Conservation (phyloP, 2,329 filamentous ascomycete species). For the Colletotrichum trifolii region DNA sequence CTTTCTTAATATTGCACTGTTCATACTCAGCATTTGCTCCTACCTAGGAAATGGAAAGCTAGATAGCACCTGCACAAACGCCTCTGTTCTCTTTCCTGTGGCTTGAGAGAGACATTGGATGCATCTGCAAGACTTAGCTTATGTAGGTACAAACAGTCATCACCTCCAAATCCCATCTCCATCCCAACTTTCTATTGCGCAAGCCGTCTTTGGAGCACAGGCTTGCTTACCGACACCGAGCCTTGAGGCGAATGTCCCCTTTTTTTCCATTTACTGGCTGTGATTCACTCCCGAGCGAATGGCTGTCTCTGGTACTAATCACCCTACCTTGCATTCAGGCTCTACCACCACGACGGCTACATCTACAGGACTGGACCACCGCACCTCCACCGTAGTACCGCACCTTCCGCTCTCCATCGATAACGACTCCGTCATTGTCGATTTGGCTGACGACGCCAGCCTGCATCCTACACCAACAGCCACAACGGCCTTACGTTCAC, state of each 20-base stretch:
- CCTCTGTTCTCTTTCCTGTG: no score
- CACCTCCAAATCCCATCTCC: neutral
- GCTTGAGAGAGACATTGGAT: no score
- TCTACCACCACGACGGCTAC: conserved; percentile 9
- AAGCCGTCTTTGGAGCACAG: conserved; percentile 4
- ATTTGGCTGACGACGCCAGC: conserved; percentile 21
- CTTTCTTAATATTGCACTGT: no score
- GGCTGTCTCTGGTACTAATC: conserved; percentile 13
- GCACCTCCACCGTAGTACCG: conserved; percentile 7
- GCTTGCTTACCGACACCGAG: conserved; percentile 4
- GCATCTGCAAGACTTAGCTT: conserved; percentile 18
- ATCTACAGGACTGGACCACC: neutral
- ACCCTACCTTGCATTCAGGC: neutral
- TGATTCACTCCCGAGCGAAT: neutral
- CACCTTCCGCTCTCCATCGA: conserved; percentile 30
- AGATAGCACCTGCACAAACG: no score
- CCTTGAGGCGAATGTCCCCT: neutral
- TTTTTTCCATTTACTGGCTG: conserved; percentile 6
- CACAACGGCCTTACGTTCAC: neutral
- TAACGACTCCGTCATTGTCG: conserved; percentile 14
- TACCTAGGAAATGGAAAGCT: no score
- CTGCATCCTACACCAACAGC: conserved; percentile 19
- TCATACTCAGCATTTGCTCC: no score
- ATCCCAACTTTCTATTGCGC: conserved; percentile 7
- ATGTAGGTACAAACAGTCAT: conserved; percentile 17